phyloP scores from a whole-genome alignment of 2,329 filamentous ascomycete genomes.

The Microsporum audouinii region DNA sequence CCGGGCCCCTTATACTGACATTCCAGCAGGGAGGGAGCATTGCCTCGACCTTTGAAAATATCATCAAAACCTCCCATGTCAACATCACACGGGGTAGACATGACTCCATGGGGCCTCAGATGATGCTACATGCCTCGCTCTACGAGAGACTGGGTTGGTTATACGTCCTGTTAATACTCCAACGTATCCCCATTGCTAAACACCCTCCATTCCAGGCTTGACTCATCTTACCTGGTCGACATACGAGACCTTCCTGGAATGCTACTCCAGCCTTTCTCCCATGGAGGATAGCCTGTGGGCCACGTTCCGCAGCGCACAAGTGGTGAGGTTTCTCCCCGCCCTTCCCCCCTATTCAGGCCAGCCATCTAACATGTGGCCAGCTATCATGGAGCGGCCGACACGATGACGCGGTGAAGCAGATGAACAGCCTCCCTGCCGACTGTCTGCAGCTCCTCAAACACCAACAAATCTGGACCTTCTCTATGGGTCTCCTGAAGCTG shows the following conservation, averaged over 20 bases:
- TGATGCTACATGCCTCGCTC: slow-evolving; percentile 59
- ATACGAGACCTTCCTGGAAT: slow-evolving; percentile 63
- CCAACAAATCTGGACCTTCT: slow-evolving; percentile 46
- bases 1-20: background rate
- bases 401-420: slow-evolving; percentile 50
- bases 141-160: slow-evolving; percentile 60
- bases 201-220: slow-evolving; percentile 32
- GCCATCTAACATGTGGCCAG: background rate
- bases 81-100: slow-evolving; percentile 66
- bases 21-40: slow-evolving; percentile 44
- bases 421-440: slow-evolving; percentile 51
- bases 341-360: background rate
- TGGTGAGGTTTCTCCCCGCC: slow-evolving; percentile 28
- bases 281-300: slow-evolving; percentile 72
- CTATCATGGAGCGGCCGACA: slow-evolving; percentile 57
- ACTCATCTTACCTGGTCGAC: slow-evolving; percentile 45
- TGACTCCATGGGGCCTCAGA: slow-evolving; percentile 60
- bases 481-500: slow-evolving; percentile 33
- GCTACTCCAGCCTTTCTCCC: slow-evolving; percentile 52
- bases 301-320: slow-evolving; percentile 57
- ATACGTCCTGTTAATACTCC: slow-evolving; percentile 10
- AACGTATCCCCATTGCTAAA: slow-evolving; percentile 13
- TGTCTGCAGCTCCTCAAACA: slow-evolving; percentile 62
- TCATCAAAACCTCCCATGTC: slow-evolving; percentile 72
- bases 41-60: slow-evolving; percentile 57